Evolutionary conservation across 139 green algal species (phyloP), one percentile per base, ranked within the genome.

Genomic region (Micractinium conductrix): DNA sequence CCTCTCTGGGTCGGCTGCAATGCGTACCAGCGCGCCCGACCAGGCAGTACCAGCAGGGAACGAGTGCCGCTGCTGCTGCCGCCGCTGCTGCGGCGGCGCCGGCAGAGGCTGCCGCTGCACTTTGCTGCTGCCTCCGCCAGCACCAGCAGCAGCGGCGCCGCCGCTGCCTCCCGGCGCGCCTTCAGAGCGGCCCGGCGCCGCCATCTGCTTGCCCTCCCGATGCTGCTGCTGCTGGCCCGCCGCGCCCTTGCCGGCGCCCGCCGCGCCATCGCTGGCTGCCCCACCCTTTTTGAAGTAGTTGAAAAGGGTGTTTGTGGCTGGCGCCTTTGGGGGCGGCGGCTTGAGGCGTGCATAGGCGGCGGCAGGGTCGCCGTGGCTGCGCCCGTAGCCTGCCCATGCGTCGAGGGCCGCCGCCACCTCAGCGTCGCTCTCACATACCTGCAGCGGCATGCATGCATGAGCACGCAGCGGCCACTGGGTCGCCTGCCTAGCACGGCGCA

Each of bases 371-470:
- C 42, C 60, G 78, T 74, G 78, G 28, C 8, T 8, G 24, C 60
- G 58, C 19, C 62, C 60, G 9, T 48, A 88, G 22, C 3, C 30
- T 1, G 80, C 37, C 80, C 87, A 94, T 16, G 80, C 73, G 21
- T 87, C 22, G 37, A 92, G 65, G 2, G 87, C 88, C 8, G 81
- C 48, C 38, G 80, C 78, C 24, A 94, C 89, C 24, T 94, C 84
- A 2, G 6, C 50, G 43, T 90, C 87, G n/a, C 53, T 85, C 42
- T 71, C 75, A 37, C 84, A 92, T 0, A 81, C 35, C 87, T 90
- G 60, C 67, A 81, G 42, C 21, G 38, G 69, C 60, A 35, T 19
- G 70, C 14, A 1, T 26, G 67, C 2, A 16, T 26, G 4, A 48
- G 35, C n/a, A n/a, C n/a, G n/a, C n/a, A n/a, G n/a, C n/a, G n/a